Evolutionary conservation across 257 asterid genomes (phyloP), one percentile per base, ranked within the genome.

Genomic region (Nicotiana obtusifolia): DNA sequence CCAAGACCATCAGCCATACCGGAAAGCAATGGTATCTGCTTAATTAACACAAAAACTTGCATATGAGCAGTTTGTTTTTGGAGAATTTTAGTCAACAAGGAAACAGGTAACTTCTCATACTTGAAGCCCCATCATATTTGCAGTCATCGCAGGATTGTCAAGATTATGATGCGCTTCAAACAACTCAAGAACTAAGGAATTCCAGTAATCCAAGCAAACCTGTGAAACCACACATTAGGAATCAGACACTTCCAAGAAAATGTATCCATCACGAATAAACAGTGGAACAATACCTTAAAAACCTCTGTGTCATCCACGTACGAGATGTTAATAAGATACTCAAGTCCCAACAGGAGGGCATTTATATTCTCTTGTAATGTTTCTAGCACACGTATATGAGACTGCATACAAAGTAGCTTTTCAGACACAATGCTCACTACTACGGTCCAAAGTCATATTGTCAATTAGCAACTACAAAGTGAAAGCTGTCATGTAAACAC

Each of bases 201-300:
- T 96, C 99, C 99, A 96, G 85, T 93, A 96, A 84, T 96, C 99
- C 89, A 96, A 91, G 86, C 99, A 96, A 76, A 96, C 99, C 99
- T 96, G 87, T 24, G 82, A 87, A 75, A 28, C 19, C 81, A 86
- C 35, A 80, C 15, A 57, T 57, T 26, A 30, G 7, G 47, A 57
- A 64, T 52, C 41, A 64, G 64, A 60, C 61, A 22, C 57, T 28
- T 11, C 19, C 26, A 7, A 82, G 54, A 54, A 19, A 62, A 49
- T 75, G 13, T 15, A 24, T 69, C 62, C 52, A 75, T 75, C 80
- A 49, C 44, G 22, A 75, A 75, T n/a, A 75, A 49, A 49, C 80
- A 49, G 62, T 49, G 37, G 44, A 15, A 53, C 44, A 33, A 79
- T 90, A 96, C 99, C 99, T 96, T 96, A 84, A 96, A 96, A 87